Conservation (phyloP, 176 grass and related monocot species). For the Aegilops tauschii region DNA sequence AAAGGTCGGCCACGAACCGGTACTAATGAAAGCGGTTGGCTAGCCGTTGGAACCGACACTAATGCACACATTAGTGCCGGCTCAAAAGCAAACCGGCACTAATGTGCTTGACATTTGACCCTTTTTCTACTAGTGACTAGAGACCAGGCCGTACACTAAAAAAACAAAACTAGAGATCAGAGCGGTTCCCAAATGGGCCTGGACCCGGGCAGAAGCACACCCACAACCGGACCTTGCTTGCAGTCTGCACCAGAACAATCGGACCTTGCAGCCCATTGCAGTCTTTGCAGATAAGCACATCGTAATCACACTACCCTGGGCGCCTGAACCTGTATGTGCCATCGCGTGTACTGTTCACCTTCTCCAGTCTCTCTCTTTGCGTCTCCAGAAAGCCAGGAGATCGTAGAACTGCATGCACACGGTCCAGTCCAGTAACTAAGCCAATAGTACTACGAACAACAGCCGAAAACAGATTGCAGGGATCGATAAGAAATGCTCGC, state of each 20-base stretch:
- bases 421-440: neutral
- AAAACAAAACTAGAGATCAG: neutral
- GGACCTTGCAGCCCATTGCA: neutral
- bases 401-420: constrained; percentile 46
- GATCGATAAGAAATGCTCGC: neutral
- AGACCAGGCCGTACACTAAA: too few relatives aligned
- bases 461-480: neutral
- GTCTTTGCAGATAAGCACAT: too few relatives aligned
- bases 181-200: neutral
- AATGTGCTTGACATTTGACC: too few relatives aligned
- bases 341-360: neutral
- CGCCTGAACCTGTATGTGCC: neutral
- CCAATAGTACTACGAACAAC: neutral
- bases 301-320: too few relatives aligned
- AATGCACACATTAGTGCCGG: too few relatives aligned
- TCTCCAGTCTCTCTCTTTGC: constrained; percentile 18
- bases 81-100: too few relatives aligned
- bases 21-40: too few relatives aligned
- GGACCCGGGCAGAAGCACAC: neutral
- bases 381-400: constrained; percentile 48
- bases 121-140: too few relatives aligned
- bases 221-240: neutral
- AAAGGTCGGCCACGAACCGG: too few relatives aligned
- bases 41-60: too few relatives aligned
- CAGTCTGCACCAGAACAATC: too few relatives aligned